Evolutionary conservation across 805 yeast genomes (phyloP).

Genomic region (Kodamaea kaohsiungensis): DNA sequence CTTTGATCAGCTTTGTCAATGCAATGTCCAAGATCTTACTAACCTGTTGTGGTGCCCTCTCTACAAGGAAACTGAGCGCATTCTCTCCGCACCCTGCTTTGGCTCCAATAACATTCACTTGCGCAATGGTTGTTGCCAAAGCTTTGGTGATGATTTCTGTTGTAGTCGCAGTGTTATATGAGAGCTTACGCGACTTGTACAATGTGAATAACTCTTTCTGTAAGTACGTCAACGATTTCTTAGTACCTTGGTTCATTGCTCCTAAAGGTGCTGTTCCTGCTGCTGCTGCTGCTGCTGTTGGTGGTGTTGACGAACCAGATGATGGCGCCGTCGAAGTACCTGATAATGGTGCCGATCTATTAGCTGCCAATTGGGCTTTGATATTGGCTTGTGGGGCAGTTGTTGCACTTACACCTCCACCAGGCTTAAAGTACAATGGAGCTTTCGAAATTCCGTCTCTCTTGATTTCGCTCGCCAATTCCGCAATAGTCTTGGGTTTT

Average conservation of each 20-base stretch:
- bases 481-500: slow-evolving; percentile 41
- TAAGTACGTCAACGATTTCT: slow-evolving; percentile 74
- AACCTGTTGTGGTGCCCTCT: slow-evolving; percentile 77
- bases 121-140: slow-evolving; percentile 89
- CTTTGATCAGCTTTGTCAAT: slow-evolving; percentile 70
- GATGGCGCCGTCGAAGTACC: slow-evolving; percentile 16
- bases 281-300: slow-evolving; percentile 9
- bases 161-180: slow-evolving; percentile 77
- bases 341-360: slow-evolving; percentile 32
- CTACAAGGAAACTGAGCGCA: slow-evolving; percentile 75
- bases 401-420: slow-evolving; percentile 10
- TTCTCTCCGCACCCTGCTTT: slow-evolving; percentile 79
- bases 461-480: slow-evolving; percentile 41
- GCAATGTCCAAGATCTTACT: slow-evolving; percentile 80
- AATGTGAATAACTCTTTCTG: slow-evolving; percentile 84
- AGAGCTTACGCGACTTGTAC: slow-evolving; percentile 69
- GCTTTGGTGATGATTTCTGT: slow-evolving; percentile 88
- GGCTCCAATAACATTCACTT: slow-evolving; percentile 84
- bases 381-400: slow-evolving; percentile 20
- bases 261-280: slow-evolving; percentile 16
- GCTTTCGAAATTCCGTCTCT: slow-evolving; percentile 35
- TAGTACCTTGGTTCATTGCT: slow-evolving; percentile 55
- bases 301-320: slow-evolving; percentile 13
- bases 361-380: slow-evolving; percentile 50
- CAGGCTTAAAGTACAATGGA: slow-evolving; percentile 33